phyloP scores from a whole-genome alignment of 768 basidiomycete genomes.

The Leccinum subtestaceum region DNA sequence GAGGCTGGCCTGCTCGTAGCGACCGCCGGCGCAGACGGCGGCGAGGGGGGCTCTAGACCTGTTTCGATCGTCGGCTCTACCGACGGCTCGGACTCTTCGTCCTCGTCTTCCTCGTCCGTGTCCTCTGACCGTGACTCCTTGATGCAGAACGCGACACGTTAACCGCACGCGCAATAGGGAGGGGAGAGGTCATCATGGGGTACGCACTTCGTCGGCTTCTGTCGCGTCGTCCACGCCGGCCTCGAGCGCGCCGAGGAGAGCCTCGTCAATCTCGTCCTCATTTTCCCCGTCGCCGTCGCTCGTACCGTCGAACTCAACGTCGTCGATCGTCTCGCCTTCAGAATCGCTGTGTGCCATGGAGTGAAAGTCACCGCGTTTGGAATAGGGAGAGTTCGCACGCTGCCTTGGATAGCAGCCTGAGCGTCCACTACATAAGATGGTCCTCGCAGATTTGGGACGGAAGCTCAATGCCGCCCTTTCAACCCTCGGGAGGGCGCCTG shows the following conservation, averaged over 20 bases:
- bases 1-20: conserved; percentile 10
- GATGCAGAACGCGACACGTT: conserved; percentile 5
- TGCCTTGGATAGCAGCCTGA: conserved; percentile 6
- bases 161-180: neutral
- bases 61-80: conserved; percentile 30
- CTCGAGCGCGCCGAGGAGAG: conserved; percentile 58
- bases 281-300: conserved; percentile 45
- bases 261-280: conserved; percentile 56
- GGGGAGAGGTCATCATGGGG: neutral
- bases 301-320: conserved; percentile 50
- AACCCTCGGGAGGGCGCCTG: conserved; percentile 78
- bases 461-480: conserved; percentile 92
- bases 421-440: conserved; percentile 55
- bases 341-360: conserved; percentile 57
- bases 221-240: conserved; percentile 59
- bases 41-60: conserved; percentile 27
- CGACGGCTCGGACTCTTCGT: conserved; percentile 44
- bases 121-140: conserved; percentile 61
- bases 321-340: conserved; percentile 62
- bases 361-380: neutral
- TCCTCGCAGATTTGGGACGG: conserved; percentile 91
- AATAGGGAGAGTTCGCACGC: conserved; percentile 30
- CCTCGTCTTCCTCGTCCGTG: conserved; percentile 56
- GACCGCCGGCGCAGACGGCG: conserved; percentile 29
- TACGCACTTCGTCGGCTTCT: conserved; percentile 69